Base-by-base conservation (phyloP, 306 rosid species). In the Sesbania bispinosa region DNA sequence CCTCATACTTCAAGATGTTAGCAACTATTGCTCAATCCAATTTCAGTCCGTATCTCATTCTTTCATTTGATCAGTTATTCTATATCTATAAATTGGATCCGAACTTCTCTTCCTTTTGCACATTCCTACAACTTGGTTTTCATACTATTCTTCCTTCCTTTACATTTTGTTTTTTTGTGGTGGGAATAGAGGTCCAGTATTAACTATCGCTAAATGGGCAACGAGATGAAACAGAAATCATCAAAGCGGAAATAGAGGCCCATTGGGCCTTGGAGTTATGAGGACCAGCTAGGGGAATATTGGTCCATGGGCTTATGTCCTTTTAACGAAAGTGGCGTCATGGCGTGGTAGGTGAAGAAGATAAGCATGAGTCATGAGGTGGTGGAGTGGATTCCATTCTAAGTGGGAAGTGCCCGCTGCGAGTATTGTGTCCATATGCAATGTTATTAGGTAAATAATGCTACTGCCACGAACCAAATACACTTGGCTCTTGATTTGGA, bases 301-400 rank as follows among this genome's bases (percentile, higher is more conserved):
- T 2, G 16, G 36, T 3, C 38, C 61, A 54, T 42, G 24, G 47
- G 30, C 47, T 27, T 0, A 54, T 45, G 67, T 43, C 69, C 69
- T 13, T 20, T 3, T 8, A 26, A 68, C 24, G 21, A 58, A 60
- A 23, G 60, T 33, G 45, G 20, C 24, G 45, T 35, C 30, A 36
- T 51, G n/a, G 54, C 2, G 72, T 2, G 64, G 79, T 74, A 48
- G 79, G 79, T 74, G 55, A 63, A 26, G 23, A 2, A 38, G 61
- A 73, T 16, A 46, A 45, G n/a, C n/a, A n/a, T n/a, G 62, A 51
- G n/a, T 0, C 0, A 1, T n/a, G n/a, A n/a, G n/a, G n/a, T n/a
- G n/a, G n/a, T n/a, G 14, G 8, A 10, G 5, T 27, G 38, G 1
- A 33, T 7, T 69, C 15, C 65, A 10, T 4, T 69, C 75, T 26